Base-by-base conservation (phyloP, 2,329 filamentous ascomycete genomes). In the Rachicladosporium sp. region DNA sequence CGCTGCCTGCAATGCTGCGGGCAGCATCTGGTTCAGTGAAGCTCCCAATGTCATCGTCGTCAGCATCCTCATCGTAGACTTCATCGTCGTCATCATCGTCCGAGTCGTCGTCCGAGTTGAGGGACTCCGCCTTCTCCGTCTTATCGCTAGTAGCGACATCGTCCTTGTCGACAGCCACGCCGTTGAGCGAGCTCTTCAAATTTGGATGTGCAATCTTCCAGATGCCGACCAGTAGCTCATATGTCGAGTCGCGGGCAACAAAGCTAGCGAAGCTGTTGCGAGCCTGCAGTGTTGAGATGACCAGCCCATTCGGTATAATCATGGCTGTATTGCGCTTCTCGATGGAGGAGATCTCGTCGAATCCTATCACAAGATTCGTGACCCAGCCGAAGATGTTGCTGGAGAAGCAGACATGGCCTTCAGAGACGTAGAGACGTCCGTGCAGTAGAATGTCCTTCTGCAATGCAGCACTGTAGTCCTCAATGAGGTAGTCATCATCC, bases 351-450 rank as follows among this genome's bases (percentile, higher is more conserved):
- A 98, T 85, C 61, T 98, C 91, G 56, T 98, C 91, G 58, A 98
- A 98, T 60, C 87, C 93, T 67, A 98, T 94, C 38, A 98, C 89
- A 32, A 98, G 69, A 1, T 91, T 98, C 0, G 91, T 98, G 13
- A 93, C 83, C 91, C 91, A 98, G 39, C 91, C 91, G 35, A 98
- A 75, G 49, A 98, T 98, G 58, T 98, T 98, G 68, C 91, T 96
- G 54, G 88, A 95, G 63, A 98, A 98, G 67, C 91, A 98, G 35
- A 98, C 77, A 57, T 98, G 89, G 8, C 89, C 88, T 64, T 98
- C 91, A 0, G 91, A 96, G 32, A 98, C 85, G 55, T 98, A 98
- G 10, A 98, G 72, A 31, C 91, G 76, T 4, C 91, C 91, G 50
- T 95, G 91, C 5, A 93, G 78, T 29, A 98, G 74, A 44, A 98